Evolutionary conservation across 2,329 filamentous ascomycete genomes (phyloP), one percentile per base, ranked within the genome.

Genomic region (Aureobasidium sp.): DNA sequence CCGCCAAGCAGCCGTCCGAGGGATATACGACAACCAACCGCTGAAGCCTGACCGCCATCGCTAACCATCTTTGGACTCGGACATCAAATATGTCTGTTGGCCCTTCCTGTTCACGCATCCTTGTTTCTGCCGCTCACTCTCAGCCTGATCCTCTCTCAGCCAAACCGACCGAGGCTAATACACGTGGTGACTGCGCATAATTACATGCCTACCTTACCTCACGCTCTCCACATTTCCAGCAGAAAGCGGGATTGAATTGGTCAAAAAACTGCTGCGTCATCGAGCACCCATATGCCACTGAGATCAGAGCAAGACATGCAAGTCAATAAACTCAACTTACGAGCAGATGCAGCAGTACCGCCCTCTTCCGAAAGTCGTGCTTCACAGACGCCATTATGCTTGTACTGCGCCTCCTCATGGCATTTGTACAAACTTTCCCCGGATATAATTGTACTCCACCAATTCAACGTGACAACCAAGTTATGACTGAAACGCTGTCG

Each of bases 271-370:
- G 34, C 49, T 53, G 53, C 53, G 53, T 57, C 53, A 57, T 57
- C 25, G 53, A 25, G 29, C 16, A 25, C n/a, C 51, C 36, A 51
- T 57, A 27, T 44, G 53, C 30, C 53, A 27, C 50, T 54, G 25
- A 45, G 29, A 55, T 55, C 37, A 55, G 16, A 44, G 25, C 27
- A 25, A 51, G 50, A 54, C 34, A 54, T 37, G 34, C 13, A 34
- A 42, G 10, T 57, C 53, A 36, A 57, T 57, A 57, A 57, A 57
- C 36, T 57, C 53, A 57, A 27, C 39, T 57, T 36, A 21, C 21
- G 21, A 21, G 1, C 21, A 2, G 6, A 41, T 32, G 13, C 16
- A 21, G 30, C 13, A 27, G 29, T 27, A 57, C 29, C 53, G 53
- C n/a, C 29, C 32, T 16, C 53, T 27, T 21, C 37, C 25, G 25